Percentiles rank a stretch among this genome's conserved stretches.
These are phyloP conservation scores for Suillus americanus DNA, from an alignment of 768 basidiomycete species.

Conservation along the genomic window DNA sequence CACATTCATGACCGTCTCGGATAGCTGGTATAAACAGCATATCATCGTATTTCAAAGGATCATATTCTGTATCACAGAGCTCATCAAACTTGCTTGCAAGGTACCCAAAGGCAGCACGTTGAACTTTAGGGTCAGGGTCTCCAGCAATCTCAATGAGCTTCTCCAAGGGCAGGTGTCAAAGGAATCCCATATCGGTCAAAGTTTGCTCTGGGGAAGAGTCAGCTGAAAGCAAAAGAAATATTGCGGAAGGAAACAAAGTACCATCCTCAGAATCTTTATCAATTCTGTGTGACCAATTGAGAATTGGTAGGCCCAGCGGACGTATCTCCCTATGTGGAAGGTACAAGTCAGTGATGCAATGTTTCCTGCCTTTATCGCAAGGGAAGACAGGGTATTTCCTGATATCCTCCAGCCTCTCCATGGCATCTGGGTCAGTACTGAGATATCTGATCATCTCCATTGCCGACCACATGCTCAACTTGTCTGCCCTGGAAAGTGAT, in stretches of 20 bases:
- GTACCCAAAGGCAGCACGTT: conserved; percentile 68
- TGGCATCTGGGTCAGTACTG: conserved; percentile 43
- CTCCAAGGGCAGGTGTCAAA: conserved; percentile 60
- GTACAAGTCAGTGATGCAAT: conserved; percentile 58
- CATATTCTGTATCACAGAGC: conserved; percentile 52
- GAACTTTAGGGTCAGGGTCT: conserved; percentile 43
- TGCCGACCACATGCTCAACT: conserved; percentile 81
- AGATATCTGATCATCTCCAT: conserved; percentile 81
- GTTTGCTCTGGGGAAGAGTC: conserved; percentile 41
- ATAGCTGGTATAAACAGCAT: conserved; percentile 77
- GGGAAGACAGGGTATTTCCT: conserved; percentile 6
- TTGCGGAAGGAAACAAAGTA: not conserved
- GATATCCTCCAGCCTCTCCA: conserved; percentile 35
- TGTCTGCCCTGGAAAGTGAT: conserved; percentile 57
- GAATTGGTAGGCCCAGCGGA: conserved; percentile 71
- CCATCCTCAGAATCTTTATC: not conserved
- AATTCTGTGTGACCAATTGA: conserved; percentile 60
- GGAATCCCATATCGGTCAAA: conserved; percentile 50
- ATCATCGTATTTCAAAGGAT: conserved; percentile 47
- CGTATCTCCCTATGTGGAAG: conserved; percentile 73
- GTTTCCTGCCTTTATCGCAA: conserved; percentile 4
- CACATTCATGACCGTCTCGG: conserved; percentile 41
- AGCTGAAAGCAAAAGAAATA: conserved; percentile 3
- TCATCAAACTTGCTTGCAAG: conserved; percentile 65
- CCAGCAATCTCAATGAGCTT: conserved; percentile 58